Percentiles rank a stretch among this genome's conserved stretches.
Conservation (phyloP, 176 grass and related monocot genomes). For the Secale cereale region DNA sequence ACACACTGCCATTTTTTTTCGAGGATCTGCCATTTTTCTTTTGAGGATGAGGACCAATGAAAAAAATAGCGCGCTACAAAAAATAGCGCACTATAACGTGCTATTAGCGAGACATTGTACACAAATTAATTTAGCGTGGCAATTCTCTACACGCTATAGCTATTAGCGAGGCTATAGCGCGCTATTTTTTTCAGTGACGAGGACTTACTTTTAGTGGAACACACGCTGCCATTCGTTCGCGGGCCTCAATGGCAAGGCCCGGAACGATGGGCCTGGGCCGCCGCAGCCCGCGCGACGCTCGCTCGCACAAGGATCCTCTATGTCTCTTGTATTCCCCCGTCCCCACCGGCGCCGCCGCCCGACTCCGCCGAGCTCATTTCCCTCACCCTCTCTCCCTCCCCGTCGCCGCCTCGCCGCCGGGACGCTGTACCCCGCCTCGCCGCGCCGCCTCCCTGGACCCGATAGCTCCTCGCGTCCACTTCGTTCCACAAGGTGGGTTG, state of each 20-base stretch:
- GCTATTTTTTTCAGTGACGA: no score
- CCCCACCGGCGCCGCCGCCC: not conserved
- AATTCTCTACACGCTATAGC: no score
- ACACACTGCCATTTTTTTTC: no score
- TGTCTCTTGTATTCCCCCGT: not conserved
- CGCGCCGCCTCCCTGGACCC: not conserved
- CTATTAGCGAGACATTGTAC: no score
- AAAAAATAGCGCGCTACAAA: no score
- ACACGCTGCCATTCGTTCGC: not conserved
- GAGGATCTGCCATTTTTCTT: no score
- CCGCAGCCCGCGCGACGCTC: not conserved
- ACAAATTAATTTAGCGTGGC: no score
- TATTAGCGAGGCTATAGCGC: no score
- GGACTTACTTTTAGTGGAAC: no score
- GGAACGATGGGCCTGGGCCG: not conserved
- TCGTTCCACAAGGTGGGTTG: not conserved
- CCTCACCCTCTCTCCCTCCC: not conserved
- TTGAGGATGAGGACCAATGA: no score
- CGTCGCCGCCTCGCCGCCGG: not conserved
- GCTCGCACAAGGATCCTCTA: not conserved
- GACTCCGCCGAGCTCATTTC: not conserved
- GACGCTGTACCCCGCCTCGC: not conserved
- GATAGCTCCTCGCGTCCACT: not conserved
- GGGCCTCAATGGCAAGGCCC: not conserved
- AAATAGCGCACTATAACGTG: no score